Evolutionary conservation across 2,329 filamentous ascomycete genomes (phyloP).

Genomic region (Ramularia collo-cygni): DNA sequence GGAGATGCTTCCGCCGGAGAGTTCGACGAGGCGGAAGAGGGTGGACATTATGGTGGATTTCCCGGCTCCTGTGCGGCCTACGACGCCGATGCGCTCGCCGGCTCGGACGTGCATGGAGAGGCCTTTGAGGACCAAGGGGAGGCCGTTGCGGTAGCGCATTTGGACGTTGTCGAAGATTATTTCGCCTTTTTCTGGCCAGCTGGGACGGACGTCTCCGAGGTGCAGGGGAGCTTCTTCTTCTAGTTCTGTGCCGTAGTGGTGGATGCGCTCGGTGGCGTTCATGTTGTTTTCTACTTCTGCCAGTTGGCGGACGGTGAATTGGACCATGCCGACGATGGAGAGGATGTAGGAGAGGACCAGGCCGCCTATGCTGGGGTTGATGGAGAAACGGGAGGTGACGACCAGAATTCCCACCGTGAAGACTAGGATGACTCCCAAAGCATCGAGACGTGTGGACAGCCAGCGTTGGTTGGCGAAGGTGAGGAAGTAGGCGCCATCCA

Average conservation of each 20-base stretch:
- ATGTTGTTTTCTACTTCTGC: constrained; percentile 97
- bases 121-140: constrained; percentile 44
- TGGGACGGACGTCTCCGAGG: constrained; percentile 59
- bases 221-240: constrained; percentile 85
- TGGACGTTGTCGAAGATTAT: constrained; percentile 45
- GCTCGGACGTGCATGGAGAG: constrained; percentile 61
- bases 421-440: constrained; percentile 75
- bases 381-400: constrained; percentile 80
- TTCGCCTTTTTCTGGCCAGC: constrained; percentile 83
- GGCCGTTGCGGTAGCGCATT: constrained; percentile 46
- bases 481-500: constrained; percentile 90
- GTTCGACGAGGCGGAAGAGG: constrained; percentile 62
- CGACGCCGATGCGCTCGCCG: constrained; percentile 74
- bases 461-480: constrained; percentile 95
- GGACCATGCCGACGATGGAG: constrained; percentile 88
- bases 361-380: constrained; percentile 76
- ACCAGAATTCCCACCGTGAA: constrained; percentile 86
- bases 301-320: constrained; percentile 88
- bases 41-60: constrained; percentile 81
- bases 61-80: constrained; percentile 74
- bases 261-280: constrained; percentile 88
- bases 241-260: constrained; percentile 80
- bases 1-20: constrained; percentile 41
- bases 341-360: constrained; percentile 91
- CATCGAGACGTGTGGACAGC: constrained; percentile 78